Base-by-base conservation (phyloP, 2,329 filamentous ascomycete genomes). In the Pseudogymnoascus sp. region DNA sequence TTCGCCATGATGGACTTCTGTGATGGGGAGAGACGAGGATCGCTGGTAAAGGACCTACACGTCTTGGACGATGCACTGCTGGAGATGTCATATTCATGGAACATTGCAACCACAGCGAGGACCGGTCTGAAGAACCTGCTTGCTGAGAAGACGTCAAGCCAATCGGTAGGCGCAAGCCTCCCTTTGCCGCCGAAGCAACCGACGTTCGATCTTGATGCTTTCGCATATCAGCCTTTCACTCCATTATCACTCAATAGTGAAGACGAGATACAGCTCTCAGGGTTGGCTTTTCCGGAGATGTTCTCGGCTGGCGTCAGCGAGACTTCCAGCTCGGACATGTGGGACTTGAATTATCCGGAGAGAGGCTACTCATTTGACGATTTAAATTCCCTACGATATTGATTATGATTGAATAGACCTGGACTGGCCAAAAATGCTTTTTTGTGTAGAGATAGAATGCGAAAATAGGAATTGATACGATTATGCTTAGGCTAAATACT, bases 1-100 rank as follows among this genome's bases (percentile, higher is more conserved):
- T 24, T 64, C 1, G 41, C 39, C 9, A 60, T 60, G 26, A 54
- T 54, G 47, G 26, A 54, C n/a, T 54, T 54, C 31, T 54, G 47
- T 17, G 47, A 54, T 6, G 47, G 47, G 5, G 47, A 54, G 26
- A 54, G 47, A 17, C 47, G 26, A 5, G 47, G 26, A 10, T 54
- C 47, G 26, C 29, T 54, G 5, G 26, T 54, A 17, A 54, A 54
- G 7, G 47, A 54, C 17, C 13, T 33, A 29, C 33, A 54, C 9
- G 29, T 33, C 26, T 15, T 54, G 47, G 47, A 54, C 33, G 47
- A 54, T 33, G 47, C 47, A 33, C n/a, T 54, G 4, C n/a, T 54
- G 26, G 47, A 33, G 47, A 54, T 54, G 47, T 54, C 47, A 33
- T 54, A 33, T 33, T 54, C 47, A 13, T 54, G 47, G 47, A 17